Base-by-base conservation (phyloP, 2,329 filamentous ascomycete genomes). In the Bipolaris victoriae region DNA sequence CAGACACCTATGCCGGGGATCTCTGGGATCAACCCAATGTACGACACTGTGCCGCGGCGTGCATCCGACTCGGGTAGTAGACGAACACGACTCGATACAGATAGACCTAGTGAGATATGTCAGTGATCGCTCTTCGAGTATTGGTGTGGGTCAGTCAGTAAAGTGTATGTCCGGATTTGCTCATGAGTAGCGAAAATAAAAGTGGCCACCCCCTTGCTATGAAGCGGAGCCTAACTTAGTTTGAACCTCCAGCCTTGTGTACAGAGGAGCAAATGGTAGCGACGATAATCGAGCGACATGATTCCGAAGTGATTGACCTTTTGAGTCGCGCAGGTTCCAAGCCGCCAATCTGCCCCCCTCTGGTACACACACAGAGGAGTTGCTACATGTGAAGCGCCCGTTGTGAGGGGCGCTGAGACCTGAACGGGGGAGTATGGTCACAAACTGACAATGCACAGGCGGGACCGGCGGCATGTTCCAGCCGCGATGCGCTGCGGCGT, bases 1-100 rank as follows among this genome's bases (percentile, higher is more conserved):
- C 91, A 95, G 79, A 77, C 60, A 16, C 78, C 78, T 22, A 86
- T 82, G 49, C 83, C 84, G 4, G 88, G 87, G 61, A 94, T 92
- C 77, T 92, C 88, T 58, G 86, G 83, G 46, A 94, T 88, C 18
- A 87, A 83, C 26, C 91, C 91, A 52, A 93, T 84, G 73, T 90
- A 93, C 76, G 80, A 82, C 66, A 94, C 82, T 46, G 83, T 83
- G 53, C 91, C 91, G 66, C 90, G 84, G 60, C 88, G 84, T 35
- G 78, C 80, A 73, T 94, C 90, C 57, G 90, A 85, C 49, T 84
- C 85, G 69, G 83, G 74, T n/a, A 81, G 73, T 41, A 84, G 74
- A 61, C 78, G 78, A 36, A 75, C 64, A 39, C 74, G 73, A 44
- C 64, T 35, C 10, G 62, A 64, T 7, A 75, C 49, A 3, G 62